Conservation (phyloP, 371 early-diverging fungal species). For the Syncephalastrum sp. region DNA sequence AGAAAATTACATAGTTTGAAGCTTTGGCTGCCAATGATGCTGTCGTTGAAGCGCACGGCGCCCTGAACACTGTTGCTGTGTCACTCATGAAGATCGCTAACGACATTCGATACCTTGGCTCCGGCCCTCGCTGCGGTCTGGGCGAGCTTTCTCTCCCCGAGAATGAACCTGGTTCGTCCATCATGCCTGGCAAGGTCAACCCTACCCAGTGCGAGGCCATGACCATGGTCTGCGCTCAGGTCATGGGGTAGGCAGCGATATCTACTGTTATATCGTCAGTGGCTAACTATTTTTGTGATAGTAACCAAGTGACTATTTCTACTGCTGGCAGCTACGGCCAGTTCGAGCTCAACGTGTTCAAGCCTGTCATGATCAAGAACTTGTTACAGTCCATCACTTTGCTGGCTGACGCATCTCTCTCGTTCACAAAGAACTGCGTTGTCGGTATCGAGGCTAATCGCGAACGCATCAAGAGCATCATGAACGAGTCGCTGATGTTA, state of each 20-base stretch:
- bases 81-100: constrained; percentile 92
- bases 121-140: constrained; percentile 90
- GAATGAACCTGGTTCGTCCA: constrained; percentile 91
- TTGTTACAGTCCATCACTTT: constrained; percentile 79
- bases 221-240: constrained; percentile 93
- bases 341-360: constrained; percentile 93
- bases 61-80: constrained; percentile 79
- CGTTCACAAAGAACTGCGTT: constrained; percentile 86
- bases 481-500: constrained; percentile 83
- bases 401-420: constrained; percentile 72
- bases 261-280: too few species aligned
- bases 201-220: constrained; percentile 93
- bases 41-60: constrained; percentile 84
- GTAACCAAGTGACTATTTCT: constrained; percentile 81
- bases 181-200: constrained; percentile 95
- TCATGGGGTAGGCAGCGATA: constrained; percentile 44
- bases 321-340: constrained; percentile 87
- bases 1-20: constrained; percentile 58
- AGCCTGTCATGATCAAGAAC: constrained; percentile 89
- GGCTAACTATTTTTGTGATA: not conserved
- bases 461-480: constrained; percentile 67
- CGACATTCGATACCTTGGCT: constrained; percentile 86
- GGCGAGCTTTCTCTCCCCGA: constrained; percentile 86
- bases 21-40: constrained; percentile 91
- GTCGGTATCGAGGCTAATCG: constrained; percentile 81